Evolutionary conservation across 192 early-diverging fungal species (phyloP).

Genomic region (Coemansia sp.): DNA sequence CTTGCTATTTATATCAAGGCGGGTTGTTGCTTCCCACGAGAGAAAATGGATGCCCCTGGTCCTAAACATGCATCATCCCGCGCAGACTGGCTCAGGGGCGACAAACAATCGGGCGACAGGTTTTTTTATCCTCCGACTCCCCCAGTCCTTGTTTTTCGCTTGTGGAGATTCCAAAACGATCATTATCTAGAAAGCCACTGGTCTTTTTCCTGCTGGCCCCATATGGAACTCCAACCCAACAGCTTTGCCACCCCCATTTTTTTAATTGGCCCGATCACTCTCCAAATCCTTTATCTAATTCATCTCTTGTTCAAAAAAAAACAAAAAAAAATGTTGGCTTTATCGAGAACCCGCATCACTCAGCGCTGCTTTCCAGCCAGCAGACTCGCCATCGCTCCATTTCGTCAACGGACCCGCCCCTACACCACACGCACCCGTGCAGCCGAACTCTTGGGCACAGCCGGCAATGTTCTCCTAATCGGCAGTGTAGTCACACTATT

Average conservation of each 20-base stretch:
- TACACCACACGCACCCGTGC: neutral
- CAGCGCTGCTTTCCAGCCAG: neutral
- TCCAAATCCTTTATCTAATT: neutral
- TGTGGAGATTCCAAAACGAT: no score
- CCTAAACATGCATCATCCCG: neutral
- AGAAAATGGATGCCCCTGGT: neutral
- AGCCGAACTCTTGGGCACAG: slow-evolving; percentile 14
- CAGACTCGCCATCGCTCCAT: neutral
- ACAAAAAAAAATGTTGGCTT: neutral
- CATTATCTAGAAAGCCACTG: no score
- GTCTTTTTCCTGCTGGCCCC: no score
- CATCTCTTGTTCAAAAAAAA: no score
- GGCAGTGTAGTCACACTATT: slow-evolving; percentile 41
- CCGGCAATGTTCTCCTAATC: slow-evolving; percentile 30
- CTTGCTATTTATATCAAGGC: neutral
- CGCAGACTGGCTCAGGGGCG: neutral
- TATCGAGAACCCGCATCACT: neutral
- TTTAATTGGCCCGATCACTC: neutral
- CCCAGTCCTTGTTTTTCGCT: neutral
- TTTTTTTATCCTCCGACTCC: neutral
- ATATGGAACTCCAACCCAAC: no score
- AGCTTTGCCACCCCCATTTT: neutral
- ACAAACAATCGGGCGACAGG: neutral
- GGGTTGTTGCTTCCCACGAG: neutral
- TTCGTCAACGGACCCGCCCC: neutral